These are phyloP conservation scores for Talaromyces pinophilus DNA, from an alignment of 2,329 filamentous ascomycete species.

Conservation along the genomic window DNA sequence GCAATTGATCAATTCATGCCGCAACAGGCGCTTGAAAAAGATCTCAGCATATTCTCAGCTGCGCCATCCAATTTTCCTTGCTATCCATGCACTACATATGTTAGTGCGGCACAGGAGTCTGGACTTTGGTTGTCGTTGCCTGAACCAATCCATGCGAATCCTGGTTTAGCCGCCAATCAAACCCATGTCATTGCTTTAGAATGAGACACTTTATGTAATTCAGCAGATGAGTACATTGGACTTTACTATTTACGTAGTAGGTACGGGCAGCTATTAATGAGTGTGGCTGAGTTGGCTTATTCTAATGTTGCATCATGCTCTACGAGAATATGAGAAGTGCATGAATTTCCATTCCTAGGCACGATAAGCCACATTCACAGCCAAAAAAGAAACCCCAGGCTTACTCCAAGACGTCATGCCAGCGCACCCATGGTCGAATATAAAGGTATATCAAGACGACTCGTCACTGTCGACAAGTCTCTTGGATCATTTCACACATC, in stretches of 20 bases:
- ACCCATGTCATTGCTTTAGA: slow-evolving; percentile 10
- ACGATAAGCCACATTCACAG: not conserved
- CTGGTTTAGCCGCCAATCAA: slow-evolving; percentile 7
- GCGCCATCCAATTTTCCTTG: not conserved
- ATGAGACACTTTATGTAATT: not conserved
- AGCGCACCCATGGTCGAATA: not conserved
- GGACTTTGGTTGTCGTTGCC: not conserved
- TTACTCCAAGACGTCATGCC: not conserved
- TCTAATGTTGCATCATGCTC: not conserved
- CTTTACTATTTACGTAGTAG: not conserved
- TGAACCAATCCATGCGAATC: not conserved
- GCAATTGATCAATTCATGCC: not conserved
- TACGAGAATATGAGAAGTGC: not conserved
- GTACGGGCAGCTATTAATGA: too few relatives aligned
- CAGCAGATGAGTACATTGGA: not conserved
- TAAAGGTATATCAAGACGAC: not conserved
- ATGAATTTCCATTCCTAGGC: not conserved
- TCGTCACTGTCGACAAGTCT: not conserved
- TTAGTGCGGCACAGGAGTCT: not conserved
- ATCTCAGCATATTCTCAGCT: not conserved
- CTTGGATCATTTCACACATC: not conserved
- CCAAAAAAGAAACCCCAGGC: not conserved
- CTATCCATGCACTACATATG: too few relatives aligned
- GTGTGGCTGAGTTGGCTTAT: not conserved
- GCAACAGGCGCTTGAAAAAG: not conserved